Evolutionary conservation across 768 basidiomycete species (phyloP).

Genomic region (Tricholoma terreum): DNA sequence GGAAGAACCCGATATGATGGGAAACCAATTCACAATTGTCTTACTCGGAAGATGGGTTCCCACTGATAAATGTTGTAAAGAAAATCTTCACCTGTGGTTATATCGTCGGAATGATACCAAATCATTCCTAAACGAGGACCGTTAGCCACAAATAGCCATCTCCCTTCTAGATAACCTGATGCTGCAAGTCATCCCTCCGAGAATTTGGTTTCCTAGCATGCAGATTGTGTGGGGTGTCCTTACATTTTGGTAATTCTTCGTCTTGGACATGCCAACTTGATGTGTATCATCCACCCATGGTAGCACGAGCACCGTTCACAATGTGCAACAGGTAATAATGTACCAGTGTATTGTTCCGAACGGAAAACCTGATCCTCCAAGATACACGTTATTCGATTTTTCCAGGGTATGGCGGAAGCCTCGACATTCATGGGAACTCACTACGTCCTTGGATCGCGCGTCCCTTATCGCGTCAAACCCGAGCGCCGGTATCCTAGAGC

Average conservation of each 20-base stretch:
- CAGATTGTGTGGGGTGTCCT: conserved; percentile 64
- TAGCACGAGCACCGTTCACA: conserved; percentile 55
- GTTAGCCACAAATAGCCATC: neutral
- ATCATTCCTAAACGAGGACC: conserved; percentile 27
- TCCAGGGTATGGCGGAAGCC: conserved; percentile 70
- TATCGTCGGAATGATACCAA: conserved; percentile 71
- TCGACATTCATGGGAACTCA: conserved; percentile 78
- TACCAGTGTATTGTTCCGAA: too few species aligned
- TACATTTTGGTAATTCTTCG: conserved; percentile 51
- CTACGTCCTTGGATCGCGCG: conserved; percentile 69
- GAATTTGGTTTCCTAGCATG: conserved; percentile 66
- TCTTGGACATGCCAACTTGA: conserved; percentile 6
- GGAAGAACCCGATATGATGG: conserved; percentile 64
- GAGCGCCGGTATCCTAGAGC: neutral
- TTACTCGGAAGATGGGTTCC: conserved; percentile 4
- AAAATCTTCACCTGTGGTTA: conserved; percentile 76
- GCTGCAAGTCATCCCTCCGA: conserved; percentile 58
- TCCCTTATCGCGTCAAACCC: conserved; percentile 7
- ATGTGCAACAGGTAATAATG: conserved; percentile 48
- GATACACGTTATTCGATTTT: conserved; percentile 69
- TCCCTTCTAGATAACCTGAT: conserved; percentile 54
- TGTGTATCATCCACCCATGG: neutral
- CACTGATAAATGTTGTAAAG: conserved; percentile 24
- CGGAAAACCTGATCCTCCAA: too few species aligned
- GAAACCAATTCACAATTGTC: conserved; percentile 43